Percentiles rank a stretch among this genome's conserved stretches.
These are phyloP conservation scores for Rosa lucieae DNA, from an alignment of 306 rosid genomes.

Conservation along the genomic window DNA sequence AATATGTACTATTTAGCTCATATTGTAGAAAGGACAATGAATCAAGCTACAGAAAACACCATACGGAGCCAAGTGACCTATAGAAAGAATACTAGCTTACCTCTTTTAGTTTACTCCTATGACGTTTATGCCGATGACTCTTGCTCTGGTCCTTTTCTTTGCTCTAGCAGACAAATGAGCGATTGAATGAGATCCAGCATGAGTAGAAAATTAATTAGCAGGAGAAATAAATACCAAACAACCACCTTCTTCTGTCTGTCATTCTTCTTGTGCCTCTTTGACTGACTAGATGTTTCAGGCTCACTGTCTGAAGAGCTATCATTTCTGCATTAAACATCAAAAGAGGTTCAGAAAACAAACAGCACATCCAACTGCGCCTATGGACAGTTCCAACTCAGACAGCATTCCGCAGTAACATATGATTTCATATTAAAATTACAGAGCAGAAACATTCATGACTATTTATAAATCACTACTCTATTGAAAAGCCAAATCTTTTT, in stretches of 20 bases:
- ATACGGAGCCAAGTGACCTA: constrained; percentile 12
- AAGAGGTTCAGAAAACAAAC: constrained; percentile 3
- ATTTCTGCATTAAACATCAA: constrained; percentile 36
- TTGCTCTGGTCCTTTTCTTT: constrained; percentile 76
- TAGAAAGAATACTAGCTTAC: constrained; percentile 43
- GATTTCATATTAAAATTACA: not conserved
- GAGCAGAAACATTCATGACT: not conserved
- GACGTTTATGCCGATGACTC: constrained; percentile 62
- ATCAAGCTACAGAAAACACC: not conserved
- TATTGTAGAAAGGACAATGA: not conserved
- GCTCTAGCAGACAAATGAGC: constrained; percentile 31
- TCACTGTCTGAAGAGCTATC: constrained; percentile 76
- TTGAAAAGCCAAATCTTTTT: not conserved
- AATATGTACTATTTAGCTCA: not conserved
- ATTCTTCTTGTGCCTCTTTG: constrained; percentile 81
- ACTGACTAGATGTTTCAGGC: constrained; percentile 57
- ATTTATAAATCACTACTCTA: too few species aligned
- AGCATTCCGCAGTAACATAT: not conserved
- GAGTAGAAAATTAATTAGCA: not conserved
- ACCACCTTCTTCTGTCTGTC: constrained; percentile 72
- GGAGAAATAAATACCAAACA: constrained; percentile 10
- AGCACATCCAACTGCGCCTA: not conserved
- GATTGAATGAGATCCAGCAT: constrained; percentile 1
- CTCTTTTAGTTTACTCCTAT: constrained; percentile 73
- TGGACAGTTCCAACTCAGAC: not conserved